Evolutionary conservation across 1,284 basidiomycete genomes (phyloP).

Genomic region (Ganoderma sp.): DNA sequence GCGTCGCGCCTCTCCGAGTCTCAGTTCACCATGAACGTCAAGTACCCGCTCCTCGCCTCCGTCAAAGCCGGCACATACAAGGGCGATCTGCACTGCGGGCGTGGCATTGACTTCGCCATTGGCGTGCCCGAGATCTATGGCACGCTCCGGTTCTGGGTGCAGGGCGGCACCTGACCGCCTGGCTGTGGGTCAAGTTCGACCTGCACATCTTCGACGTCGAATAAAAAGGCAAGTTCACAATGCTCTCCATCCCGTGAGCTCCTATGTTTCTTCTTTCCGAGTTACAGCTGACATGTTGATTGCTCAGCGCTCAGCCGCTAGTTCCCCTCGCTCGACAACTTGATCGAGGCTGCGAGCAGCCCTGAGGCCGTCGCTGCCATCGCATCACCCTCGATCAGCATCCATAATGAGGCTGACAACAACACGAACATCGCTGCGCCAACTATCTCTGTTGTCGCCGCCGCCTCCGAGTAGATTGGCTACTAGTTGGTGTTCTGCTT

Average conservation of each 20-base stretch:
- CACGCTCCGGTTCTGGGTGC: neutral
- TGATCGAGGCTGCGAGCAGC: neutral
- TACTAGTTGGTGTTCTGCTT: no score
- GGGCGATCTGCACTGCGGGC: neutral
- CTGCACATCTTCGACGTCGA: no score
- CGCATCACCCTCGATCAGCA: neutral
- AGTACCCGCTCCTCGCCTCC: conserved; percentile 7
- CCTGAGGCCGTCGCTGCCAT: neutral
- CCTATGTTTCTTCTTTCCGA: no score
- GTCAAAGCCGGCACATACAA: conserved; percentile 1
- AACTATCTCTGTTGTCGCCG: no score
- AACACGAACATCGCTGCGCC: neutral
- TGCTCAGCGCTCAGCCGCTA: neutral
- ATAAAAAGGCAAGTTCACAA: neutral
- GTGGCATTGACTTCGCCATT: neutral
- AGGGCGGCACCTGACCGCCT: neutral
- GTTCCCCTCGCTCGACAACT: neutral
- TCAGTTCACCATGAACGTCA: neutral
- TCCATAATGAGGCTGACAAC: no score
- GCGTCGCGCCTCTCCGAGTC: neutral
- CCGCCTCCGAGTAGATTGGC: no score
- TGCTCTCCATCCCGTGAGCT: neutral
- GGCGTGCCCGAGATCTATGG: conserved; percentile 7
- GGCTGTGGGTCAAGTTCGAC: neutral
- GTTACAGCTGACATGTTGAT: neutral